Base-by-base conservation (phyloP, 2,329 filamentous ascomycete genomes). In the Monosporascus sp. region DNA sequence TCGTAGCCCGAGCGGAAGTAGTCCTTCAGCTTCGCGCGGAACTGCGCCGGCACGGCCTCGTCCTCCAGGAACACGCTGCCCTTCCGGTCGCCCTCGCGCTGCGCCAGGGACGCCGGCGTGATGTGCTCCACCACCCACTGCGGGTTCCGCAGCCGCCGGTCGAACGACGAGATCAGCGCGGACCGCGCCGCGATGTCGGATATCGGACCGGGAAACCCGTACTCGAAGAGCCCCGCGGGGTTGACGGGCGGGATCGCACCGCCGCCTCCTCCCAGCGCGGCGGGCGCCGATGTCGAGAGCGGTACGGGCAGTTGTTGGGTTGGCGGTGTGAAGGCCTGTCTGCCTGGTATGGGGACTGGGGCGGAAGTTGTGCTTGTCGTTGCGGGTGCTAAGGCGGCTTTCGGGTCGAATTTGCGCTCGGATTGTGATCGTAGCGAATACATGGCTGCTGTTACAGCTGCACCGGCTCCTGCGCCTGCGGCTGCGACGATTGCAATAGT, bases 61-160 rank as follows among this genome's bases (percentile, higher is more conserved):
- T 99, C 94, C 73, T 99, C 93, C 60, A 85, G 72, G 71, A 99
- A 99, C 57, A 74, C 74, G 69, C 86, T 91, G 79, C 93, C 78
- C 70, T 90, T 89, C 66, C 94, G 86, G 74, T 97, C 92, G 61
- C 84, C 94, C 56, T 87, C 85, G 58, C 85, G 84, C 50, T 78
- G 70, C 3, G 87, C 79, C 15, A 99, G 82, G 0, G 93, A 97
- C 37, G 84, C 82, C 2, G 91, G 85, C 0, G 94, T 99, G 72
- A 99, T 97, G 78, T 99, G 94, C 77, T 99, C 94, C 59, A 88
- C 86, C 8, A 92, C 94, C 93, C 93, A 99, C 70, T 89, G 82
- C 31, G 94, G 94, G 74, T 99, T 99, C 68, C 92, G 85, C 44
- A 85, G 87, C 57, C 90, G 87, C 28, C 94, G 90, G 74, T 99